phyloP scores from a whole-genome alignment of 139 green algal species.

The Asterochloris sp. region DNA sequence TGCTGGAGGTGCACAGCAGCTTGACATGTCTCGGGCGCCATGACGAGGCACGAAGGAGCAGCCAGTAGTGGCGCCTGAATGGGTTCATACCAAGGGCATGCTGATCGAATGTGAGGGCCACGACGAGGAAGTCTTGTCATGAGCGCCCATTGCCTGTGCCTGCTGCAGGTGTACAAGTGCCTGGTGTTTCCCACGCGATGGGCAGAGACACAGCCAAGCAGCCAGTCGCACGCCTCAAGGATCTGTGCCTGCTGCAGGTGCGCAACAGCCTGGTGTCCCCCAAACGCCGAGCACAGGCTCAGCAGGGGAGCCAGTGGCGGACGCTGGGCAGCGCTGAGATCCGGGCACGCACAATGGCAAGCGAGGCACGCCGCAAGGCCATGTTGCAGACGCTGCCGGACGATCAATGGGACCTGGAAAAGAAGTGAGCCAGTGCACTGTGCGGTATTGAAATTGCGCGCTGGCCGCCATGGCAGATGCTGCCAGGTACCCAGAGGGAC shows the following conservation, averaged over 20 bases:
- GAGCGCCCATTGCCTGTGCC: background rate
- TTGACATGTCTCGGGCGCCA: too few relatives aligned
- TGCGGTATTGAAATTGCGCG: background rate
- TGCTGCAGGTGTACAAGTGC: background rate
- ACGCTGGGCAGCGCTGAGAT: slow-evolving; percentile 32
- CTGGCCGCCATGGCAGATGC: too few relatives aligned
- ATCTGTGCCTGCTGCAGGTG: background rate
- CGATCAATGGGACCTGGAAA: slow-evolving; percentile 52
- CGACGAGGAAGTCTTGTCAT: background rate
- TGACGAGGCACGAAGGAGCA: too few relatives aligned
- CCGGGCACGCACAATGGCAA: slow-evolving; percentile 30
- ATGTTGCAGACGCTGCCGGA: slow-evolving; percentile 52
- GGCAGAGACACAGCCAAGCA: background rate
- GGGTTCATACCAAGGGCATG: background rate
- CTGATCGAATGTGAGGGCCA: background rate
- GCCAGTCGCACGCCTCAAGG: background rate
- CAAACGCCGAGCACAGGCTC: slow-evolving; percentile 6
- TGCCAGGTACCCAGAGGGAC: background rate
- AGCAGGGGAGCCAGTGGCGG: slow-evolving; percentile 20
- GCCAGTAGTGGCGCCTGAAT: background rate
- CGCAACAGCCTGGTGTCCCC: slow-evolving; percentile 15
- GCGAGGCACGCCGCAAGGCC: slow-evolving; percentile 35
- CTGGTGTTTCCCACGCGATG: background rate
- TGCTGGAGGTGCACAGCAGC: background rate
- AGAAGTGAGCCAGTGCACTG: slow-evolving; percentile 39